These are phyloP conservation scores for Bombardia bombarda DNA, from an alignment of 495 filamentous ascomycete species.

Conservation along the genomic window DNA sequence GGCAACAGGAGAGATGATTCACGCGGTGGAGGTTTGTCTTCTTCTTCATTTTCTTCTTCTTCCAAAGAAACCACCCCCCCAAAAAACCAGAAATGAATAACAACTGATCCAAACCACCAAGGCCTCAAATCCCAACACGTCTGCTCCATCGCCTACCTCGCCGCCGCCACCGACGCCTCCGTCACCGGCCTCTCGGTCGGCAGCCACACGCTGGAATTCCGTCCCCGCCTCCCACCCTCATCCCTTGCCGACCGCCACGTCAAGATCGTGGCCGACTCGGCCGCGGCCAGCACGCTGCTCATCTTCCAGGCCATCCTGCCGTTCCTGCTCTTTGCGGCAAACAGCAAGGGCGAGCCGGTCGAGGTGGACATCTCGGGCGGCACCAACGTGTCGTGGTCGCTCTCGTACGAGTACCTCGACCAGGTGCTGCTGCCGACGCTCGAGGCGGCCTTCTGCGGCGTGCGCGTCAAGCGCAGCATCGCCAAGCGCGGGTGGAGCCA, in stretches of 20 bases:
- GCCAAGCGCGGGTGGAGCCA: slow-evolving; percentile 59
- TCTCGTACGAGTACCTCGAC: slow-evolving; percentile 66
- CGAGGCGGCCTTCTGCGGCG: slow-evolving; percentile 54
- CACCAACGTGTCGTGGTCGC: slow-evolving; percentile 66
- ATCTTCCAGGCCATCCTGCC: slow-evolving; percentile 79
- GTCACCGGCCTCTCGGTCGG: slow-evolving; percentile 49
- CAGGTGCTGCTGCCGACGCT: slow-evolving; percentile 70
- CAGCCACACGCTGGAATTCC: slow-evolving; percentile 45
- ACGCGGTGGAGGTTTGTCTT: slow-evolving; percentile 30
- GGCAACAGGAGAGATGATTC: slow-evolving; percentile 47
- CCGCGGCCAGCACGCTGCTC: slow-evolving; percentile 51
- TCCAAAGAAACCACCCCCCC: neutral
- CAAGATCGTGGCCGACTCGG: slow-evolving; percentile 33
- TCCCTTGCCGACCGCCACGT: slow-evolving; percentile 29
- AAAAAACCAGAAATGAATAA: neutral
- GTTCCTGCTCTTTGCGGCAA: slow-evolving; percentile 56
- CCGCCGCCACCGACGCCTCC: slow-evolving; percentile 50
- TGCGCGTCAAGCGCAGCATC: slow-evolving; percentile 46
- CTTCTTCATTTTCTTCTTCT: neutral
- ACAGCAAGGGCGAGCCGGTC: slow-evolving; percentile 28
- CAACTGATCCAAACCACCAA: slow-evolving; percentile 3
- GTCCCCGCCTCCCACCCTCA: slow-evolving; percentile 33
- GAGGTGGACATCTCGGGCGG: slow-evolving; percentile 63
- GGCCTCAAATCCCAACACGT: slow-evolving; percentile 75
- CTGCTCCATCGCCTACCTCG: slow-evolving; percentile 58